Conservation (phyloP, 2,329 filamentous ascomycete species). For the Penicillium aurantiogriseum region DNA sequence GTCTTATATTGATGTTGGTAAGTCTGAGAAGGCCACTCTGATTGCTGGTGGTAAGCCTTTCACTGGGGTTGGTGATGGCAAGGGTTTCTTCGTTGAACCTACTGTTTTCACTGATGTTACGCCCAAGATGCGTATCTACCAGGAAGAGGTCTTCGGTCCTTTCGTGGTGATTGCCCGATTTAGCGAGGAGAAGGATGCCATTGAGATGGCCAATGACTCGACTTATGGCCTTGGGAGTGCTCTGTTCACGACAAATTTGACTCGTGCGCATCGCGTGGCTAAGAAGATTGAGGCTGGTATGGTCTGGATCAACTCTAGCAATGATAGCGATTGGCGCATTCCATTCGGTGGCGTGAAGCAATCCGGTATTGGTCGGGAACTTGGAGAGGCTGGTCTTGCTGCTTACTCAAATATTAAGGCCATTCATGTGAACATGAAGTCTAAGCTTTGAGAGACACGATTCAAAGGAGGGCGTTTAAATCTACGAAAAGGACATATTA, state of each 20-base stretch:
- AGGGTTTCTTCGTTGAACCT: slow-evolving; percentile 29
- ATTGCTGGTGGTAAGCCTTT: slow-evolving; percentile 33
- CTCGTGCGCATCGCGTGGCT: slow-evolving; percentile 39
- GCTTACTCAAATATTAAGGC: slow-evolving; percentile 44
- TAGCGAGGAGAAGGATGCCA: slow-evolving; percentile 37
- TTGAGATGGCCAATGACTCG: slow-evolving; percentile 40
- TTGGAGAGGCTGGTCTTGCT: slow-evolving; percentile 54
- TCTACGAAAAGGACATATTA: background rate
- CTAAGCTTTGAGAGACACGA: slow-evolving; percentile 24
- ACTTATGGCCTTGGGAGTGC: slow-evolving; percentile 42
- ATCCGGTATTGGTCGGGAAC: slow-evolving; percentile 54
- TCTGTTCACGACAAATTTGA: slow-evolving; percentile 41
- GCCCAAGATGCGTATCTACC: slow-evolving; percentile 36
- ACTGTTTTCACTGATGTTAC: slow-evolving; percentile 36
- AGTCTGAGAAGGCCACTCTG: slow-evolving; percentile 37
- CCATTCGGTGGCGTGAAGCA: slow-evolving; percentile 51
- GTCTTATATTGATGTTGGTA: slow-evolving; percentile 32
- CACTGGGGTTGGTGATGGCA: slow-evolving; percentile 29
- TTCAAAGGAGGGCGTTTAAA: background rate
- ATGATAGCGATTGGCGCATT: slow-evolving; percentile 38
- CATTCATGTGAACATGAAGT: slow-evolving; percentile 36
- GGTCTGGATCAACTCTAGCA: slow-evolving; percentile 44
- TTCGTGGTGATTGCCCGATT: slow-evolving; percentile 40
- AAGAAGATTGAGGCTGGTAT: slow-evolving; percentile 41
- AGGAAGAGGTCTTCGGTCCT: slow-evolving; percentile 45